These are phyloP conservation scores for Saccharomyces mikatae DNA, from an alignment of 805 yeast genomes.

Conservation along the genomic window DNA sequence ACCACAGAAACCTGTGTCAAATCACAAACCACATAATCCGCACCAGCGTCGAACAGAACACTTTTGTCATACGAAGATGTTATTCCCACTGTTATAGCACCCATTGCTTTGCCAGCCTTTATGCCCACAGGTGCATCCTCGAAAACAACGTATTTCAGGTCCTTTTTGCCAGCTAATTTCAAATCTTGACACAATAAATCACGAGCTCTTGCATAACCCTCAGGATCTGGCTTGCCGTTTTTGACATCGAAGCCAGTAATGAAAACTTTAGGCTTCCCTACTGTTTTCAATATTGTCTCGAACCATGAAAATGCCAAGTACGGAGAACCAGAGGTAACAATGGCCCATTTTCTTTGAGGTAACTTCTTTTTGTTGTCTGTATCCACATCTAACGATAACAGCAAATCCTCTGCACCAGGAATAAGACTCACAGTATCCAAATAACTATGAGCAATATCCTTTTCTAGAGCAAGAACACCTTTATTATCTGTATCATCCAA, in stretches of 20 bases:
- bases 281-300: conserved; percentile 41
- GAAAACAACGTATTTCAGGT: conserved; percentile 46
- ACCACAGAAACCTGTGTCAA: conserved; percentile 30
- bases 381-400: conserved; percentile 39
- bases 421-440: conserved; percentile 60
- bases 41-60: conserved; percentile 61
- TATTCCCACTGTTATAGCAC: conserved; percentile 68
- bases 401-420: conserved; percentile 59
- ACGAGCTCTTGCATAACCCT: conserved; percentile 55
- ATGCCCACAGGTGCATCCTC: conserved; percentile 86
- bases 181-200: conserved; percentile 43
- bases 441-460: conserved; percentile 53
- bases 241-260: conserved; percentile 68
- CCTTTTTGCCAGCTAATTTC: conserved; percentile 16
- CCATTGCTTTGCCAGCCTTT: conserved; percentile 68
- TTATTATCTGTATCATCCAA: conserved; percentile 48
- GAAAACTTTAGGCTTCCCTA: conserved; percentile 59
- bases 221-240: conserved; percentile 75
- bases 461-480: conserved; percentile 49
- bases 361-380: conserved; percentile 2
- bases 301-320: conserved; percentile 71
- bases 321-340: conserved; percentile 73
- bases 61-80: conserved; percentile 63
- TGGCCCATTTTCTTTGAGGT: conserved; percentile 56
- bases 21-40: conserved; percentile 68